Percentiles rank a stretch among this genome's conserved stretches.
Evolutionary conservation across 441 rosid genomes (phyloP).

Genomic region (Flueggea neowawraea): DNA sequence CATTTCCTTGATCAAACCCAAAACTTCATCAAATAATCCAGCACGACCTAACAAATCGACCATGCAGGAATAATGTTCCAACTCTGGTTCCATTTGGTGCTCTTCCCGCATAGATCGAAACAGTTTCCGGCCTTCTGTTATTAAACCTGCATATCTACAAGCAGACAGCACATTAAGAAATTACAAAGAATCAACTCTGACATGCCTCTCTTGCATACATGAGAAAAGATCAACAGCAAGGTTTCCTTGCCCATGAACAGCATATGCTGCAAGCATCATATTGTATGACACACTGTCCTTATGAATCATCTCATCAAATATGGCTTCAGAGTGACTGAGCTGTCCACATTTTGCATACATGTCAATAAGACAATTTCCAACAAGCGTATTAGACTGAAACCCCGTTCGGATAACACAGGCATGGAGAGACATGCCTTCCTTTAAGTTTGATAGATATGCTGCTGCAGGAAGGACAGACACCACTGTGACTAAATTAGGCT

Average conservation of each 20-base stretch:
- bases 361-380: slow-evolving; percentile 51
- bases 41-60: slow-evolving; percentile 87
- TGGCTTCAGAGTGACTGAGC: slow-evolving; percentile 33
- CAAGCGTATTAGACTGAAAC: slow-evolving; percentile 20
- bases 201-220: slow-evolving; percentile 36
- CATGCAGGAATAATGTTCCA: slow-evolving; percentile 76
- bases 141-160: slow-evolving; percentile 76
- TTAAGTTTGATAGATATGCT: slow-evolving; percentile 34
- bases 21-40: slow-evolving; percentile 60
- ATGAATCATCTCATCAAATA: slow-evolving; percentile 40
- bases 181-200: slow-evolving; percentile 46
- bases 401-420: slow-evolving; percentile 44
- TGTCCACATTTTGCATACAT: slow-evolving; percentile 70
- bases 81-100: slow-evolving; percentile 43
- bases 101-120: slow-evolving; percentile 51
- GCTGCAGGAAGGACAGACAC: slow-evolving; percentile 50
- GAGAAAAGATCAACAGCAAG: slow-evolving; percentile 52
- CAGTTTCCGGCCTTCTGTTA: slow-evolving; percentile 46
- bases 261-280: slow-evolving; percentile 55
- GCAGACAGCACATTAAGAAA: slow-evolving; percentile 71
- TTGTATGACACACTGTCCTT: slow-evolving; percentile 53
- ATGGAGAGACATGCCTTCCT: slow-evolving; percentile 49
- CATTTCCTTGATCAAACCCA: slow-evolving; percentile 37
- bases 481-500: slow-evolving; percentile 44
- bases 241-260: slow-evolving; percentile 52